Evolutionary conservation across 2,329 filamentous ascomycete species (phyloP), one percentile per base, ranked within the genome.

Genomic region (Colletotrichum chlorophyti): DNA sequence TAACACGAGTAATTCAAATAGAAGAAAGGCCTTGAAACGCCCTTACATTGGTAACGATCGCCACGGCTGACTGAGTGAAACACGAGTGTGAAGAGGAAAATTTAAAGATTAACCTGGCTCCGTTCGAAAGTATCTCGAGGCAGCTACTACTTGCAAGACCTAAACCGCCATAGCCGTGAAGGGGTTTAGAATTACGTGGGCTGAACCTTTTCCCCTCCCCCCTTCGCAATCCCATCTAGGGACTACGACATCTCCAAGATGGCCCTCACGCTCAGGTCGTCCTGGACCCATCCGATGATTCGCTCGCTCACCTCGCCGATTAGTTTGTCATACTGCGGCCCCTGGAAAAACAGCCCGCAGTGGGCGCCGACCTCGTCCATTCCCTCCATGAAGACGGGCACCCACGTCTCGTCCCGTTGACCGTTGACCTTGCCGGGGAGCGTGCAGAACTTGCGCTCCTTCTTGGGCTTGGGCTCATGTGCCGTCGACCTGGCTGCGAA

Each of bases 281-380:
- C 87, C 24, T 83, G 76, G 4, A 92, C 83, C 91, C 91, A 95
- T 15, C 78, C 77, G 62, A 87, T 80, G 55, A 95, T 84, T 58
- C 85, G 77, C 26, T 80, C 80, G 3, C 85, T 87, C 3, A 91
- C 87, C 70, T 93, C 89, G 0, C 87, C 88, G n/a, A 94, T 86
- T n/a, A 94, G 75, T 62, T 75, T 76, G 65, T 93, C 89, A 68
- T 95, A 94, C 55, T 91, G 88, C 59, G 86, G 81, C 6, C 89
- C 87, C 0, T 84, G 74, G 40, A 91, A 84, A 75, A 96, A 97
- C 48, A 97, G 76, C 0, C 90, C 88, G 61, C 91, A 94, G 70
- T 96, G 93, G 9, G 93, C 93, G 6, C 85, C 87, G 1, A 96
- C 90, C 72, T 96, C 91, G 68, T 96, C 93, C 60, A 95, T 86